Conservation (phyloP, 176 grass and related monocot genomes). For the Luzula sylvatica region DNA sequence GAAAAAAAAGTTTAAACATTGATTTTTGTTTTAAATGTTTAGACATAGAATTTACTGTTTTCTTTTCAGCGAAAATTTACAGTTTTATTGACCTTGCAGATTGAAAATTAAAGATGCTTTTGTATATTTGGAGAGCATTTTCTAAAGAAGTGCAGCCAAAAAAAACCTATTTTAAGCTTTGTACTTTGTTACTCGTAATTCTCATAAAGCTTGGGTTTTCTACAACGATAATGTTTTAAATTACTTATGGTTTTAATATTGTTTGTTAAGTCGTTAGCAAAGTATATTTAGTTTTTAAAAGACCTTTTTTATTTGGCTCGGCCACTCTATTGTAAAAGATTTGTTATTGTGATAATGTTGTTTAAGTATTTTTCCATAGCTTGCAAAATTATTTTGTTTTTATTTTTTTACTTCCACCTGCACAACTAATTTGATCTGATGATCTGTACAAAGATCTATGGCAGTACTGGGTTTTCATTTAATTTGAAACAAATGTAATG, state of each 20-base stretch:
- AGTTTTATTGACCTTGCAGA: slow-evolving; percentile 23
- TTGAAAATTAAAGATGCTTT: slow-evolving; percentile 15
- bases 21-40: background rate
- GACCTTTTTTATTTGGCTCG: slow-evolving; percentile 6
- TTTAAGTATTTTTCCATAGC: too few species aligned
- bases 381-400: too few species aligned
- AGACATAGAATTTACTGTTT: background rate
- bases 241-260: slow-evolving; percentile 13
- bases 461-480: too few species aligned
- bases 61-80: slow-evolving; percentile 14
- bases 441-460: too few species aligned
- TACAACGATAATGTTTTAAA: background rate
- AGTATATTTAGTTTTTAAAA: slow-evolving; percentile 4
- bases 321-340: slow-evolving; percentile 9
- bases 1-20: too few species aligned
- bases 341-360: background rate
- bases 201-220: slow-evolving; percentile 20
- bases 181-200: slow-evolving; percentile 2
- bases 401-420: too few species aligned
- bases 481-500: too few species aligned
- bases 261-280: slow-evolving; percentile 15
- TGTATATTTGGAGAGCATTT: slow-evolving; percentile 26
- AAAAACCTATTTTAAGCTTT: slow-evolving; percentile 23
- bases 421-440: too few species aligned
- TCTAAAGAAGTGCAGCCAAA: slow-evolving; percentile 26